Evolutionary conservation across 306 rosid species (phyloP).

Genomic region (Gillenia trifoliata): DNA sequence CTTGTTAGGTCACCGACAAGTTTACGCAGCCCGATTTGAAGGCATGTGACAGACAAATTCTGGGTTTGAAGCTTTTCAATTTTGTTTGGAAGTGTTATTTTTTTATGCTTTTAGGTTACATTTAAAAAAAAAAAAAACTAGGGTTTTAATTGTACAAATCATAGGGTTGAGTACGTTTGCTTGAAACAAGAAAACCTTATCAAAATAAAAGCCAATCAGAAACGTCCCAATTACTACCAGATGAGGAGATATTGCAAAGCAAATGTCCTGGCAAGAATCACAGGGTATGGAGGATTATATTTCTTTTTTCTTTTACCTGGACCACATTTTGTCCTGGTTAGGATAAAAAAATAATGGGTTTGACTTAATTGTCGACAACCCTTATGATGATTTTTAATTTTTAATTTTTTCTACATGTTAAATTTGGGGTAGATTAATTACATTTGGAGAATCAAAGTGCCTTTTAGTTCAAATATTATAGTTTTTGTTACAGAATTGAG

Average conservation of each 20-base stretch:
- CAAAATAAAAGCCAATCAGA: neutral
- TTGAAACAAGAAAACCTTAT: neutral
- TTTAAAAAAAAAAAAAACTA: too few species aligned
- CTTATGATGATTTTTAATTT: neutral
- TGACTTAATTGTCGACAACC: neutral
- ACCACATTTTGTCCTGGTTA: neutral
- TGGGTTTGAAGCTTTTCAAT: neutral
- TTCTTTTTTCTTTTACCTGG: neutral
- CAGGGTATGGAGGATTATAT: neutral
- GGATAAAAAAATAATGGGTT: neutral
- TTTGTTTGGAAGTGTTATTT: conserved; percentile 1
- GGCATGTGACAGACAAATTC: neutral
- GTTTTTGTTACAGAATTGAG: too few species aligned
- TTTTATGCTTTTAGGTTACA: neutral
- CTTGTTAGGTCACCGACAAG: neutral
- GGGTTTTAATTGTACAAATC: neutral
- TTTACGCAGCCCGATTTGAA: conserved; percentile 2
- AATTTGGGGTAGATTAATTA: neutral
- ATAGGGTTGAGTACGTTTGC: neutral
- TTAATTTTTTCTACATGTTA: neutral
- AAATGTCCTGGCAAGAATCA: neutral
- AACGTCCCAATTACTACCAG: neutral
- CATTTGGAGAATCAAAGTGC: neutral
- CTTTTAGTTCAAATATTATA: neutral
- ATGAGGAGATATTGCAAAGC: neutral